A percentile compares a stretch with the other conserved stretches of the same genome.
Conservation (phyloP, 352 stramenopile genomes). For the Phytophthora constricta region DNA sequence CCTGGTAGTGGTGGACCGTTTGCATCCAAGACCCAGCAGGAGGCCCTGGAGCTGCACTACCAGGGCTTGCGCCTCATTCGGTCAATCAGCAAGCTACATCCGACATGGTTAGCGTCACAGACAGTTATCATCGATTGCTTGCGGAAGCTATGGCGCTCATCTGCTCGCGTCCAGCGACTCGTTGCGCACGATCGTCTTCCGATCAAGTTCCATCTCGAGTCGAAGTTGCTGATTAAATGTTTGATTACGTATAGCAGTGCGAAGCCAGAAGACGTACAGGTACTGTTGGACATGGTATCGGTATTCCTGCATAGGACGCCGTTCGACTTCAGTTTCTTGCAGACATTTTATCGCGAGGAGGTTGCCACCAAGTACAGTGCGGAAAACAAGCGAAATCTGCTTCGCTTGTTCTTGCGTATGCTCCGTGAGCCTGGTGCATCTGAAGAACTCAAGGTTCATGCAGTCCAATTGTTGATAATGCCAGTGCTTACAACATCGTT, state of each 20-base stretch:
- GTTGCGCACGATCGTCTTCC: constrained; percentile 75
- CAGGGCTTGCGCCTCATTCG: constrained; percentile 94
- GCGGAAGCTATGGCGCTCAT: constrained; percentile 94
- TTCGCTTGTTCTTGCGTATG: constrained; percentile 91
- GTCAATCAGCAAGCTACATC: constrained; percentile 91
- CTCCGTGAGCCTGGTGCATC: constrained; percentile 72
- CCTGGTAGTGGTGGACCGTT: constrained; percentile 49
- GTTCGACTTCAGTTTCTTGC: constrained; percentile 96
- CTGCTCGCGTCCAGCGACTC: constrained; percentile 77
- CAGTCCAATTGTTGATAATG: constrained; percentile 94
- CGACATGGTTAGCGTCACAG: constrained; percentile 86
- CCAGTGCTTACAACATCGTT: constrained; percentile 92
- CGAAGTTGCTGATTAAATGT: constrained; percentile 94
- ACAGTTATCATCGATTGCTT: constrained; percentile 93
- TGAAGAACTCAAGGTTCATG: constrained; percentile 93
- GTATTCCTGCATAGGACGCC: constrained; percentile 94
- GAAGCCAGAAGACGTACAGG: constrained; percentile 94
- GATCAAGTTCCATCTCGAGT: constrained; percentile 96
- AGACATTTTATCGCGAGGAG: constrained; percentile 89
- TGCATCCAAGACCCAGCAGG: constrained; percentile 78
- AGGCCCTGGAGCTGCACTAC: constrained; percentile 94
- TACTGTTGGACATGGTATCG: constrained; percentile 95
- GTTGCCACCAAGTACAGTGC: constrained; percentile 72
- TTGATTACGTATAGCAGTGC: constrained; percentile 94
- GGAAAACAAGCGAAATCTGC: constrained; percentile 82